Base-by-base conservation (phyloP, 345 rosid species). In the Citrus hindsii region DNA sequence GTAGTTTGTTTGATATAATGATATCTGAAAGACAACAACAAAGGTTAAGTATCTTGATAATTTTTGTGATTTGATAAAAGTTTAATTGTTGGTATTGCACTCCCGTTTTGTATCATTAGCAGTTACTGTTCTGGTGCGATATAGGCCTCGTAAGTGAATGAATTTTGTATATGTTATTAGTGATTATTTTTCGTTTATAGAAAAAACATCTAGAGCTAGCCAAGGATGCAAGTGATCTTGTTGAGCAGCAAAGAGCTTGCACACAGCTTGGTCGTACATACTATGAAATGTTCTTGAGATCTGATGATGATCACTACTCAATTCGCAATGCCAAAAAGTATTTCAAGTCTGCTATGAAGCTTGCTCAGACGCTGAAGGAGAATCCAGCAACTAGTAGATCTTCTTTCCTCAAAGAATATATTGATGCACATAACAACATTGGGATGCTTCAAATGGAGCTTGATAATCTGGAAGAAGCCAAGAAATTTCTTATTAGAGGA, bases 211-310 rank as follows among this genome's bases (percentile, higher is more conserved):
- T 96, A 78, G 90, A 94, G 73, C 97, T 96, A 32, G 97, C 99
- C 55, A 89, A 88, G 84, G 91, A 92, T 78, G 79, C 86, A 32
- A 61, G 80, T 63, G 95, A 94, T 80, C 84, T 88, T 48, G 89
- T 91, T 73, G 99, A 96, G 91, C 94, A 94, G 88, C 99, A 94
- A 80, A 84, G 98, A 81, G 98, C 98, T 7, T 85, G 90, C 78
- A 96, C 99, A 5, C 97, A 92, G 70, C 94, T 96, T 16, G 97
- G 98, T 68, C 97, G 97, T n/a, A 92, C 97, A 4, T 94, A 91
- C 83, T 92, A 96, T 65, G 98, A 89, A 71, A 76, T 92, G 73
- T 88, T 92, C 78, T 37, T 86, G 33, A 86, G 60, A 77, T 89
- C 94, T 48, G 88, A 88, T 5, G 90, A 86, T 81, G 98, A 94